Base-by-base conservation (phyloP, 2,329 filamentous ascomycete species). In the Xenoacremonium recifei region DNA sequence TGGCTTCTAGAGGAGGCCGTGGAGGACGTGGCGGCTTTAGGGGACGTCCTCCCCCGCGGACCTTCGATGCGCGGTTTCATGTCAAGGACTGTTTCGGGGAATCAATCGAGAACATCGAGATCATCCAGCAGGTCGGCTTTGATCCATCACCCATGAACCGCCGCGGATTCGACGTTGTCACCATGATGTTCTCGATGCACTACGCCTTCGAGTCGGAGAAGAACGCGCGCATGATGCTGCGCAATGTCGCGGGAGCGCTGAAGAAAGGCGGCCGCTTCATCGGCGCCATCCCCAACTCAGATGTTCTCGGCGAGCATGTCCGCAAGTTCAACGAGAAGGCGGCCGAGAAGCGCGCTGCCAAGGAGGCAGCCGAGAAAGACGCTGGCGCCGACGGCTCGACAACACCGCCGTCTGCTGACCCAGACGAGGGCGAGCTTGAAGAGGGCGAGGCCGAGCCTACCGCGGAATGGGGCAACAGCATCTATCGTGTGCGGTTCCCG, bases 101-200 rank as follows among this genome's bases (percentile, higher is more conserved):
- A 63, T 84, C 82, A 53, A 77, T 99, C 32, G 88, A 83, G 41
- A 84, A 95, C 45, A 76, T 97, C 33, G 81, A 85, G 12, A 85
- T 96, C 52, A 76, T 99, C 37, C 80, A 80, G 36, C 80, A 95
- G 42, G 89, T 99, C 21, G 93, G 93, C 17, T 96, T 96, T 55
- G 88, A 95, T 58, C 73, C 79, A 0, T 85, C 84, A 71, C 57
- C 87, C 72, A 69, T 87, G 82, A 65, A 83, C 47, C 81, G 81
- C 39, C 85, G 85, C 41, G 91, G 92, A 4, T 99, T 97, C 57
- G 93, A 99, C 62, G 87, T 97, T 31, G 92, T 99, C 49, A 90
- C 86, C 61, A 96, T 96, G 81, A 99, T 99, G 93, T 99, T 99
- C 66, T 95, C 90, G 59, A 93, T 99, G 83, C 93, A 99, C 69